Base-by-base conservation (phyloP, 768 basidiomycete genomes). In the Mycena belliarum region DNA sequence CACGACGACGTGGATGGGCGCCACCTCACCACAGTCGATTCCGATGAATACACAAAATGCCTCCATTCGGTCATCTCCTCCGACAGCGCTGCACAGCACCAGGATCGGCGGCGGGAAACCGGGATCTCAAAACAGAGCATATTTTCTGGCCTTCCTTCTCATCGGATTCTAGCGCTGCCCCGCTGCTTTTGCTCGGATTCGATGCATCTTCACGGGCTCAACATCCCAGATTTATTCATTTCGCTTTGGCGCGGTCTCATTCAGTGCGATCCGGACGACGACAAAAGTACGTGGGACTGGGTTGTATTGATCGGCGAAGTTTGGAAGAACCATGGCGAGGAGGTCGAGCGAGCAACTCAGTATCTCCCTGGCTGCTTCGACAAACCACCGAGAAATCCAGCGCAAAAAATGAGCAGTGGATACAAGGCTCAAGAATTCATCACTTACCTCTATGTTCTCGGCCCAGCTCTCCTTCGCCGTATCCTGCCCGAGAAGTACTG, bases 51-150 rank as follows among this genome's bases (percentile, higher is more conserved):
- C 43, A 11, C 50, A 1, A 15, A 32, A 8, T 45, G 44, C 24
- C 41, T 57, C 1, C 40, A 14, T 1, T 32, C 18, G 28, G 33
- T 57, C 14, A 15, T 25, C 3, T 4, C 25, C 1, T 50, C 56
- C 3, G 45, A 20, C 4, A 52, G 47, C 20, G 24, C 28, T 9
- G 33, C 58, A 25, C 50, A 60, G 26, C 78, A 70, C 50, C 52
- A 68, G 20, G 35, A 53, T 2, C 29, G 43, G 5, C 70, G 75
- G 0, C 63, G 68, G 1, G 63, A 66, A 5, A 78, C 74, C 1
- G 77, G 78, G 0, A 65, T 79, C 12, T 65, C 49, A 0, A 75
- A 73, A 35, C 73, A 74, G 0, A 72, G 64, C 1, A 66, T 82
- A 11, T 70, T 81, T 21, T 63, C 64, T 16, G 75, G 75, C 1